phyloP scores from a whole-genome alignment of 2,329 filamentous ascomycete genomes.

The Nigrograna mackinnonii region DNA sequence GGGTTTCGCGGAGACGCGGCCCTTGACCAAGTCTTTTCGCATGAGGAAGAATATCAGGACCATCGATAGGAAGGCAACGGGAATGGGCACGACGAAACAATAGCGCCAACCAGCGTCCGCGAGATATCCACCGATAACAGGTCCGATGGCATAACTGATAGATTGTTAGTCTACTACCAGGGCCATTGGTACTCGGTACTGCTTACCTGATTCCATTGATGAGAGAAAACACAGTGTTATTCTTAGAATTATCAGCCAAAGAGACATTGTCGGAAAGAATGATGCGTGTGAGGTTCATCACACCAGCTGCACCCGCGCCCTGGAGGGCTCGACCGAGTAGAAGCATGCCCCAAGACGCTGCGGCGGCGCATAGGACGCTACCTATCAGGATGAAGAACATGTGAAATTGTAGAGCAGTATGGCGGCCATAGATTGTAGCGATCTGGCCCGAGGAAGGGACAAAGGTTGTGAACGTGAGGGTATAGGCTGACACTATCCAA shows the following conservation, averaged over 20 bases:
- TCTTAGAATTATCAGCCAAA: conserved; percentile 75
- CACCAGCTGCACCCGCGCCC: conserved; percentile 63
- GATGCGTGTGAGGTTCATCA: conserved; percentile 63
- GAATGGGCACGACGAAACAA: conserved; percentile 62
- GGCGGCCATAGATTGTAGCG: conserved; percentile 67
- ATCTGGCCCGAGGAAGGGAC: conserved; percentile 69
- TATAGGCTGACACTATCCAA: conserved; percentile 73
- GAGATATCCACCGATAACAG: conserved; percentile 63
- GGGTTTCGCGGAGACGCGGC: conserved; percentile 45
- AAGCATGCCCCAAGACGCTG: conserved; percentile 62
- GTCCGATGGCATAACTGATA: conserved; percentile 60
- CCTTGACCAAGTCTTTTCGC: conserved; percentile 61
- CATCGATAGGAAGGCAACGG: conserved; percentile 49
- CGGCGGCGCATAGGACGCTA: conserved; percentile 63
- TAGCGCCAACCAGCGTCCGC: conserved; percentile 64
- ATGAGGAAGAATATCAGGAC: conserved; percentile 61
- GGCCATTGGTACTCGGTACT: background rate
- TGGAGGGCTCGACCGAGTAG: conserved; percentile 67
- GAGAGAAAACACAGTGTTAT: conserved; percentile 64
- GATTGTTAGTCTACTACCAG: background rate
- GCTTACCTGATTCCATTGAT: conserved; percentile 56
- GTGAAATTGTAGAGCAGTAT: conserved; percentile 60
- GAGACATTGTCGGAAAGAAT: conserved; percentile 69
- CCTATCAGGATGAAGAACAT: conserved; percentile 59
- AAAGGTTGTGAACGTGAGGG: conserved; percentile 68